Percentiles rank a stretch among this genome's conserved stretches.
Evolutionary conservation across 2,329 filamentous ascomycete genomes (phyloP).

Genomic region (Dendrostoma leiphaemia): DNA sequence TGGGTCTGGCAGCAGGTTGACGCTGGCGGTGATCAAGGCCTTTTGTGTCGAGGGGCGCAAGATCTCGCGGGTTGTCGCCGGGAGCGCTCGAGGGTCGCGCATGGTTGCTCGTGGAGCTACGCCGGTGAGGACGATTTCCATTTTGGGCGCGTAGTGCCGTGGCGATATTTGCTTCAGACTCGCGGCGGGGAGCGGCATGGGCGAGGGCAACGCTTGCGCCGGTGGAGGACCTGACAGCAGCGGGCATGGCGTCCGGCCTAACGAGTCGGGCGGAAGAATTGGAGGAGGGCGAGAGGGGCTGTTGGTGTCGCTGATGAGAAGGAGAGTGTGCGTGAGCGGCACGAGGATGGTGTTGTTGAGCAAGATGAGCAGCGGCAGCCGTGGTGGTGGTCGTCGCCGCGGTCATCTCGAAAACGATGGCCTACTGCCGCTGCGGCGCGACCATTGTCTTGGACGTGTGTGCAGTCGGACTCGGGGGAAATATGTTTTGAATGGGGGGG

Average conservation of each 20-base stretch:
- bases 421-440: conserved; percentile 14
- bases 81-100: conserved; percentile 46
- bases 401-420: conserved; percentile 12
- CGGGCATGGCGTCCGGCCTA: conserved; percentile 13
- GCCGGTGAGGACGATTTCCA: conserved; percentile 15
- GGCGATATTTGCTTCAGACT: conserved; percentile 8
- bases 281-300: neutral
- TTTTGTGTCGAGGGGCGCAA: conserved; percentile 22
- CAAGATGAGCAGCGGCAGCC: neutral
- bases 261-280: neutral
- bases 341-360: neutral
- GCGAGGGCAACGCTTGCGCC: conserved; percentile 9
- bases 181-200: conserved; percentile 1
- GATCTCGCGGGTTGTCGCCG: conserved; percentile 33
- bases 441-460: conserved; percentile 9
- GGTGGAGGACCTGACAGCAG: conserved; percentile 12
- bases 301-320: neutral
- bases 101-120: conserved; percentile 20
- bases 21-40: conserved; percentile 21
- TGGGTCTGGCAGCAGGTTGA: conserved; percentile 28
- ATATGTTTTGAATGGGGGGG: too few species aligned
- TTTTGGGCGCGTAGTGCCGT: conserved; percentile 10
- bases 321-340: neutral
- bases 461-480: neutral
- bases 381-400: conserved; percentile 17